phyloP scores from a whole-genome alignment of 495 filamentous ascomycete genomes.

The Cercophora newfieldiana region DNA sequence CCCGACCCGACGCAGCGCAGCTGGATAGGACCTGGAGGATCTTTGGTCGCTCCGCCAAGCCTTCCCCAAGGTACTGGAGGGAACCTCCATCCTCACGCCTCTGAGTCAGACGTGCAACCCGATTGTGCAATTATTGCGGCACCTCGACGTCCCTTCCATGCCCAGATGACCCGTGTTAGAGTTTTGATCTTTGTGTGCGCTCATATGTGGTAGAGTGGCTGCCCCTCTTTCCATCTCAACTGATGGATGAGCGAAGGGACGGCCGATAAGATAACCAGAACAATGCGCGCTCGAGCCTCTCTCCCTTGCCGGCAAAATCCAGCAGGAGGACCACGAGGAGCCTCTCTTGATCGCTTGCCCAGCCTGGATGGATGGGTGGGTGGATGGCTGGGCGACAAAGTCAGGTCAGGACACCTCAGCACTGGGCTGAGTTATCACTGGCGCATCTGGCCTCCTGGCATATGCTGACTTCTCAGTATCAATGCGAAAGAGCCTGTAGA shows the following conservation, averaged over 20 bases:
- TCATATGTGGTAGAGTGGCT: slow-evolving; percentile 19
- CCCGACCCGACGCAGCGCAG: no score
- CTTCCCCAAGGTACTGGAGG: background rate
- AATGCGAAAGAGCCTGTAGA: background rate
- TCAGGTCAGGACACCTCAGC: no score
- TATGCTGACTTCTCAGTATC: background rate
- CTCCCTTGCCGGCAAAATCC: background rate
- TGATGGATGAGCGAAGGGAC: background rate
- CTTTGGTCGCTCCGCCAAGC: slow-evolving; percentile 6
- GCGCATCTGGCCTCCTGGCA: background rate
- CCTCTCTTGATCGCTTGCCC: background rate
- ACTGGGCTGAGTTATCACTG: background rate
- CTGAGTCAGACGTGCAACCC: slow-evolving; percentile 24
- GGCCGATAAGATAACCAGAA: background rate
- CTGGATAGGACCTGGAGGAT: no score
- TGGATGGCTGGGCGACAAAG: background rate
- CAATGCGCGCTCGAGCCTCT: background rate
- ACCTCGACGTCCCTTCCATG: slow-evolving; percentile 15
- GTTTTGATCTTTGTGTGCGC: slow-evolving; percentile 15
- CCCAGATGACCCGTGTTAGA: slow-evolving; percentile 23
- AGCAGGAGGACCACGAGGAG: background rate
- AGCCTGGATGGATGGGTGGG: background rate
- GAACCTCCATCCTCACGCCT: slow-evolving; percentile 1
- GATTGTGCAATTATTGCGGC: slow-evolving; percentile 28
- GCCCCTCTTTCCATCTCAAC: slow-evolving; percentile 10